phyloP scores from a whole-genome alignment of 495 filamentous ascomycete genomes.

The Penicillium soppii region DNA sequence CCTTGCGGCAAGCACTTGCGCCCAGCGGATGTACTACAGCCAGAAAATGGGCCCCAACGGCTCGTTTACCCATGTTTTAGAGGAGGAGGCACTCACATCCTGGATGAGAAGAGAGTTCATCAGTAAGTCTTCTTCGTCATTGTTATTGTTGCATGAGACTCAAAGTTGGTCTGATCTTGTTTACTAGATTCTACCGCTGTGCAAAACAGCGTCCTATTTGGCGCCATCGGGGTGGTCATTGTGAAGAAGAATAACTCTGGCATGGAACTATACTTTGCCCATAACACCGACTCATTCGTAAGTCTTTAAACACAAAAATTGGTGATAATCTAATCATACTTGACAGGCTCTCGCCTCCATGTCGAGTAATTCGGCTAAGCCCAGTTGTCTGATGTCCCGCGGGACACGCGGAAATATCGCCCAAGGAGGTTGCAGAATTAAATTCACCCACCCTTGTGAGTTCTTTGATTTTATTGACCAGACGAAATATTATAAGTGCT shows the following conservation, averaged over 20 bases:
- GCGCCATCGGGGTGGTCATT: conserved; percentile 79
- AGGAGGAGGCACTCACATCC: conserved; percentile 67
- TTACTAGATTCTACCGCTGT: conserved; percentile 71
- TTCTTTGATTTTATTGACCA: not conserved
- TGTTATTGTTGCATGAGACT: conserved; percentile 8
- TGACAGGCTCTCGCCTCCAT: conserved; percentile 76
- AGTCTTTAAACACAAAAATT: conserved; percentile 13
- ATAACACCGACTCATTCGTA: conserved; percentile 90
- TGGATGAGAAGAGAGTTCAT: conserved; percentile 82
- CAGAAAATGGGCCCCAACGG: conserved; percentile 59
- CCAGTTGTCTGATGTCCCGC: conserved; percentile 83
- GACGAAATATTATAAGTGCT: not conserved
- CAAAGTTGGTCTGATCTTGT: conserved; percentile 7
- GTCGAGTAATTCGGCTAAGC: conserved; percentile 67
- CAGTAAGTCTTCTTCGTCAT: conserved; percentile 37
- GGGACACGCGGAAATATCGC: conserved; percentile 38
- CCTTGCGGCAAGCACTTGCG: conserved; percentile 75
- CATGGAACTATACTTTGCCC: conserved; percentile 78
- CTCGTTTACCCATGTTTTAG: conserved; percentile 58
- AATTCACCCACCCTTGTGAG: not conserved
- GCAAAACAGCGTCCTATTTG: conserved; percentile 62
- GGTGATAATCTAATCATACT: conserved; percentile 11
- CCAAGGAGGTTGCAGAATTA: conserved; percentile 37
- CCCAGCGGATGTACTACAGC: conserved; percentile 69
- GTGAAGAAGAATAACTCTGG: conserved; percentile 75